These are phyloP conservation scores for Anaeramoeba flamelloides DNA, from an alignment of 78 protist species.

Conservation along the genomic window DNA sequence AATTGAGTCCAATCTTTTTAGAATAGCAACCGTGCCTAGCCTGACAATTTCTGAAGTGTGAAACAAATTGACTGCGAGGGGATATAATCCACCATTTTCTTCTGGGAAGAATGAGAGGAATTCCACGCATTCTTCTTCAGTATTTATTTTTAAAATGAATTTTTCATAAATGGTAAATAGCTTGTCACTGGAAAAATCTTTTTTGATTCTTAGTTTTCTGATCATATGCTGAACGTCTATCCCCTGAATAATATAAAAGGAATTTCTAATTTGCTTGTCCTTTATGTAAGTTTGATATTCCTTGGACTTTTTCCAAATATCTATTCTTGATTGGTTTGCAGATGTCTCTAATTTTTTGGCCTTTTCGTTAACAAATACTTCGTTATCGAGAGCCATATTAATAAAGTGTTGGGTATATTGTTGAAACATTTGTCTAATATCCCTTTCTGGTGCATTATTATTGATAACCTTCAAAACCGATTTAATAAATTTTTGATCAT, in stretches of 20 bases:
- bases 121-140: slow-evolving; percentile 8
- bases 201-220: neutral
- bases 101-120: slow-evolving; percentile 51
- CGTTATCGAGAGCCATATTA: neutral
- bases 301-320: neutral
- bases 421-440: neutral
- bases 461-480: neutral
- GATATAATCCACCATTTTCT: slow-evolving; percentile 49
- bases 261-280: neutral
- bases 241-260: neutral
- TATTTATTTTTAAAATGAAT: neutral
- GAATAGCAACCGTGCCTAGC: slow-evolving; percentile 33
- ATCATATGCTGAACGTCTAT: neutral
- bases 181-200: neutral
- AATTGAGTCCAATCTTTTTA: slow-evolving; percentile 32
- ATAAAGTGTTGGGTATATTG: neutral
- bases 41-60: slow-evolving; percentile 40
- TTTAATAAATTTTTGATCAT: neutral
- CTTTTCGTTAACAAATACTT: neutral
- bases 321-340: neutral
- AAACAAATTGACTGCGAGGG: slow-evolving; percentile 47
- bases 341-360: neutral
- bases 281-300: neutral
- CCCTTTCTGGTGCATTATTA: neutral
- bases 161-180: neutral